These are phyloP conservation scores for Aspergillus baeticus DNA, from an alignment of 495 filamentous ascomycete genomes.

Conservation along the genomic window DNA sequence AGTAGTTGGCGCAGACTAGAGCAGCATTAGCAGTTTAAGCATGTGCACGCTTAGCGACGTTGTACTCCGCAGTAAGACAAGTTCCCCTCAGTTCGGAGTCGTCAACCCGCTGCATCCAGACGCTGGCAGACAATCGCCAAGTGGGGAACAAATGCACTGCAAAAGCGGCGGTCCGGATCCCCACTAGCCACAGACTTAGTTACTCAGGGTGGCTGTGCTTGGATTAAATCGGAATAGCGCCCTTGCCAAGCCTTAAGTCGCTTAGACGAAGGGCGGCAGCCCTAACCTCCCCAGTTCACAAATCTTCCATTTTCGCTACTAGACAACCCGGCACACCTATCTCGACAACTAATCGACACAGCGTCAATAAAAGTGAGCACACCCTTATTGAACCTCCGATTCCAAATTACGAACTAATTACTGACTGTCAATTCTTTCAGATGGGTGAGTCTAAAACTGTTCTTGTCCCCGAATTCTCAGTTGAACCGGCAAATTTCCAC, in stretches of 20 bases:
- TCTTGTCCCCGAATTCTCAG: constrained; percentile 21
- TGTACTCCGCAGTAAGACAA: background rate
- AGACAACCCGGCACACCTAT: constrained; percentile 37
- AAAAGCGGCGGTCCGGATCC: constrained; percentile 10
- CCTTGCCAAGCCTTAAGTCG: constrained; percentile 33
- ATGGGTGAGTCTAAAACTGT: constrained; percentile 53
- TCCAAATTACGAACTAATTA: constrained; percentile 19
- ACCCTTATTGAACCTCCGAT: background rate
- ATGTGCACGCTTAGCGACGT: background rate
- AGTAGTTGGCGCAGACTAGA: background rate
- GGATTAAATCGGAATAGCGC: constrained; percentile 27
- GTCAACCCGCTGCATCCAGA: constrained; percentile 5
- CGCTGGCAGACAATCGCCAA: constrained; percentile 1
- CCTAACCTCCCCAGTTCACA: constrained; percentile 50
- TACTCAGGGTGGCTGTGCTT: constrained; percentile 19
- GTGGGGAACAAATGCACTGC: constrained; percentile 6
- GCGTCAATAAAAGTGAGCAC: constrained; percentile 55
- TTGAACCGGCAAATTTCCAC: constrained; percentile 29
- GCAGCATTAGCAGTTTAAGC: background rate
- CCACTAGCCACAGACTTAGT: constrained; percentile 14
- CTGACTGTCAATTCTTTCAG: constrained; percentile 38
- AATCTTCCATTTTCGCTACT: constrained; percentile 44
- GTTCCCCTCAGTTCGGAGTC: constrained; percentile 1
- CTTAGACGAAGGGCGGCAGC: constrained; percentile 50
- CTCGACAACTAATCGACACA: constrained; percentile 52